Conservation (phyloP, 345 rosid species). For the Ceriops zippeliana region DNA sequence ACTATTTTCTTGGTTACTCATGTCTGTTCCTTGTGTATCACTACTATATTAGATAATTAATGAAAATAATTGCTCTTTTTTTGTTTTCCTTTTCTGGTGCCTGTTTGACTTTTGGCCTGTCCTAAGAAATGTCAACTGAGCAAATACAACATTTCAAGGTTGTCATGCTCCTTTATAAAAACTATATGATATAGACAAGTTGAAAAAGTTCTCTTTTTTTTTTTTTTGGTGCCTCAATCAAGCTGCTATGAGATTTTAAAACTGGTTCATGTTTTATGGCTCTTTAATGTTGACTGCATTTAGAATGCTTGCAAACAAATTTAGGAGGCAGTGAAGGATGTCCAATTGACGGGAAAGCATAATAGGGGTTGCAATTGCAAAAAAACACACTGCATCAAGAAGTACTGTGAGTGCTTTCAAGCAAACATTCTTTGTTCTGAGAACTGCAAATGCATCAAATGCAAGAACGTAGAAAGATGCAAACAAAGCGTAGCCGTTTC, state of each 20-base stretch:
- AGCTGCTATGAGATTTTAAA: not conserved
- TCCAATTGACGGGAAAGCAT: slow-evolving; percentile 29
- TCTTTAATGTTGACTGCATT: not conserved
- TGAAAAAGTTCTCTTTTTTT: not conserved
- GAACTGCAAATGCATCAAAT: slow-evolving; percentile 46
- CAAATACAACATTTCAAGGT: not conserved
- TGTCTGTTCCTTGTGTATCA: not conserved
- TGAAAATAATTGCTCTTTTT: too few relatives aligned
- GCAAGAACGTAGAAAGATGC: slow-evolving; percentile 11
- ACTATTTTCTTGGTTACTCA: not conserved
- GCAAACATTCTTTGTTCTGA: slow-evolving; percentile 47
- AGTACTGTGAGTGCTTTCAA: slow-evolving; percentile 60
- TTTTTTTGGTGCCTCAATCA: not conserved
- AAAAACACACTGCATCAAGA: slow-evolving; percentile 46
- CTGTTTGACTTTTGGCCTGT: not conserved
- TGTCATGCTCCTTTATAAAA: not conserved
- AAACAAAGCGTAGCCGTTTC: slow-evolving; percentile 3
- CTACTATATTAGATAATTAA: not conserved
- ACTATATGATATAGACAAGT: not conserved
- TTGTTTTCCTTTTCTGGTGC: too few relatives aligned
- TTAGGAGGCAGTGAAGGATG: slow-evolving; percentile 26
- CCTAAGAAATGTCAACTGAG: not conserved
- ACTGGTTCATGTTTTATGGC: not conserved
- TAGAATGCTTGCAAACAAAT: slow-evolving; percentile 17
- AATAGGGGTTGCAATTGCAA: slow-evolving; percentile 56